Evolutionary conservation across 495 filamentous ascomycete genomes (phyloP).

Genomic region (Lophiostoma macrostomum): DNA sequence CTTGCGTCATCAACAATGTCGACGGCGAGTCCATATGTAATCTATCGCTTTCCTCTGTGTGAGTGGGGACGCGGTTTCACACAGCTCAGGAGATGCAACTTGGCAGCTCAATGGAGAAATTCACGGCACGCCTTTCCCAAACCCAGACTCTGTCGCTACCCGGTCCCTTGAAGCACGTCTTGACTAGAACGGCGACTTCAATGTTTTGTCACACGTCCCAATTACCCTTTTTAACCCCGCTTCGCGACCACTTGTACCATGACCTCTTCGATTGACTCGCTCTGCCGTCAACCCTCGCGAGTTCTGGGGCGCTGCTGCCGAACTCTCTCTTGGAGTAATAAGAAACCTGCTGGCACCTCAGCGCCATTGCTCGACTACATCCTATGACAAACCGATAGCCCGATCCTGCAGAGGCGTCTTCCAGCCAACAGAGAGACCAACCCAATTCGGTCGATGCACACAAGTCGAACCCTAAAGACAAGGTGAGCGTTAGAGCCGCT

Average conservation of each 20-base stretch:
- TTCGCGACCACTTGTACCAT: neutral
- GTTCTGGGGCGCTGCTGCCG: no score
- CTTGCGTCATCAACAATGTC: neutral
- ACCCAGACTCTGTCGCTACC: constrained; percentile 17
- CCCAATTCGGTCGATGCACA: no score
- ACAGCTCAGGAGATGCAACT: constrained; percentile 2
- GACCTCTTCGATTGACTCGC: no score
- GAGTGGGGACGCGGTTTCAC: constrained; percentile 14
- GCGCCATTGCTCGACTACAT: neutral
- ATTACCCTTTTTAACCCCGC: constrained; percentile 1
- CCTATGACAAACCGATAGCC: constrained; percentile 8
- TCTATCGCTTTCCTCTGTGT: neutral
- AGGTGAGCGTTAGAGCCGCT: no score
- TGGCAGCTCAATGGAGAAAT: constrained; percentile 28
- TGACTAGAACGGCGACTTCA: constrained; percentile 7
- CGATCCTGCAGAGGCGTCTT: no score
- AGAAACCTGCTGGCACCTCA: no score
- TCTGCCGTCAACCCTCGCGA: no score
- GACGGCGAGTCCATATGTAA: neutral
- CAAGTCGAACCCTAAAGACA: no score
- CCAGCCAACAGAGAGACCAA: no score
- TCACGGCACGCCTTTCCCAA: neutral
- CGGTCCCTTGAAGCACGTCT: constrained; percentile 7
- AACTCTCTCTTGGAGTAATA: no score
- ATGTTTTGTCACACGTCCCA: constrained; percentile 21